phyloP scores from a whole-genome alignment of 2,329 filamentous ascomycete genomes.

The Lasiodiplodia citricola region DNA sequence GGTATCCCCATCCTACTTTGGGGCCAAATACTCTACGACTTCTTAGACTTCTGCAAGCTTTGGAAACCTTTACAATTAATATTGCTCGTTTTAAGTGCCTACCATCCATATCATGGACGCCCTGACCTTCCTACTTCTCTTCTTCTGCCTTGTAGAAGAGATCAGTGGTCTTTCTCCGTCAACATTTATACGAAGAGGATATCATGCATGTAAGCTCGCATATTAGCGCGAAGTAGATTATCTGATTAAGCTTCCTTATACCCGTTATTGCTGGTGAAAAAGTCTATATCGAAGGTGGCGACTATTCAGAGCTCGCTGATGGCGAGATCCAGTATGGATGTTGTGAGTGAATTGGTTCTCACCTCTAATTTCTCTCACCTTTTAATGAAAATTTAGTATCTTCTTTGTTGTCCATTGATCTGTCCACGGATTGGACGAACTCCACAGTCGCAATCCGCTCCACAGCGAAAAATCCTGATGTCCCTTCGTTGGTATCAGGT shows the following conservation, averaged over 20 bases:
- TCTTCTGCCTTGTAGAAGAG: no score
- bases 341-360: not conserved
- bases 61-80: no score
- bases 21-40: no score
- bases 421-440: conserved; percentile 26
- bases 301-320: conserved; percentile 5
- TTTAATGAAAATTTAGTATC: not conserved
- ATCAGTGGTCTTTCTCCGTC: no score
- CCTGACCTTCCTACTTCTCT: no score
- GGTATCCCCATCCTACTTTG: no score
- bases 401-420: conserved; percentile 24
- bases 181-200: conserved; percentile 1
- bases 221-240: not conserved
- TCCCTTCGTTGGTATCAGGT: conserved; percentile 11
- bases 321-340: not conserved
- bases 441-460: not conserved
- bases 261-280: not conserved
- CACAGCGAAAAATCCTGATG: not conserved
- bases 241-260: not conserved
- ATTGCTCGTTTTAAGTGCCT: no score
- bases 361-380: not conserved
- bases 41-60: no score
- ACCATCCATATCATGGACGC: no score
- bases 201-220: not conserved
- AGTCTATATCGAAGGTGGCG: conserved; percentile 28